These are phyloP conservation scores for Irpex rosettiformis DNA, from an alignment of 1,284 basidiomycete species.

Conservation along the genomic window DNA sequence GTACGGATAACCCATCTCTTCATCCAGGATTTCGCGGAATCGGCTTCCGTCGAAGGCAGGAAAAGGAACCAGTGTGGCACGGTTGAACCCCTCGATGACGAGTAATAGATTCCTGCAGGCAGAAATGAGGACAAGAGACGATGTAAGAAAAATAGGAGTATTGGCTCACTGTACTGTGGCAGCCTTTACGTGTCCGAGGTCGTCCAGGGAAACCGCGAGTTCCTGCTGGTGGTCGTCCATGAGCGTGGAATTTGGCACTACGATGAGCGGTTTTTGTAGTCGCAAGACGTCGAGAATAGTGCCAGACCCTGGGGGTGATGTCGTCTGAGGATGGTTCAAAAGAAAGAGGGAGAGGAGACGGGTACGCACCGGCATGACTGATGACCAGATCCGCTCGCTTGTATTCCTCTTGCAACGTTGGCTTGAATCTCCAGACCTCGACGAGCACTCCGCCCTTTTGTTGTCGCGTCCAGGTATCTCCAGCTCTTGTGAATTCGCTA, in stretches of 20 bases:
- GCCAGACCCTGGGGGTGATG: slow-evolving; percentile 74
- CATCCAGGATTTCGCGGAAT: slow-evolving; percentile 65
- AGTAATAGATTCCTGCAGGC: slow-evolving; percentile 47
- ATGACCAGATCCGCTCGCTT: slow-evolving; percentile 74
- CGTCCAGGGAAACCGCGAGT: slow-evolving; percentile 69
- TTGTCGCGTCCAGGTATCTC: slow-evolving; percentile 26
- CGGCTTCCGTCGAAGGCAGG: slow-evolving; percentile 61
- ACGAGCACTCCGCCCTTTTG: slow-evolving; percentile 44
- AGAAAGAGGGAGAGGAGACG: neutral
- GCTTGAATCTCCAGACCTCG: slow-evolving; percentile 70
- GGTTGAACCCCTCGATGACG: slow-evolving; percentile 48
- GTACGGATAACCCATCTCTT: slow-evolving; percentile 63
- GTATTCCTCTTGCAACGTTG: slow-evolving; percentile 65
- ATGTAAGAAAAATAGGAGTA: slow-evolving; percentile 1
- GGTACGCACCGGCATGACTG: slow-evolving; percentile 82
- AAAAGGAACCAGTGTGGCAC: slow-evolving; percentile 49
- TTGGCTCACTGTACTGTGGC: slow-evolving; percentile 54
- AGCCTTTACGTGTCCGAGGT: slow-evolving; percentile 62
- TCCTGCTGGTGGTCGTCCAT: slow-evolving; percentile 95
- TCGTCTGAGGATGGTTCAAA: slow-evolving; percentile 10
- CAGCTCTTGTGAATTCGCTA: slow-evolving; percentile 17
- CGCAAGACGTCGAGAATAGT: slow-evolving; percentile 90
- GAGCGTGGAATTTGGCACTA: slow-evolving; percentile 85
- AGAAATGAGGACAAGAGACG: slow-evolving; percentile 6
- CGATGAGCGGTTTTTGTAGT: slow-evolving; percentile 72